Base-by-base conservation (phyloP, 2,329 filamentous ascomycete genomes). In the Endoconidiophora laricicola region DNA sequence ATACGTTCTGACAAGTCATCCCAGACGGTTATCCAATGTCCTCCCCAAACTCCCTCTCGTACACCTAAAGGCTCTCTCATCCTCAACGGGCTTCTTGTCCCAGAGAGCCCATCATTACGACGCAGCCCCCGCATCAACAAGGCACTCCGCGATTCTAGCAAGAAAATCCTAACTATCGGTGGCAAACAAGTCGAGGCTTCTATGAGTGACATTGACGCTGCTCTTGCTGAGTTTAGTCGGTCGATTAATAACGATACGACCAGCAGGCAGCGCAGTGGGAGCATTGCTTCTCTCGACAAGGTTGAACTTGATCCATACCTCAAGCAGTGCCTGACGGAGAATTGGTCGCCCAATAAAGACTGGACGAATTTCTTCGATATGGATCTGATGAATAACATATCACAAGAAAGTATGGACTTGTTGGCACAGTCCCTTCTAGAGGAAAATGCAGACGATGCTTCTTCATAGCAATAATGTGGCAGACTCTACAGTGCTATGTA, bases 41-140 rank as follows among this genome's bases (percentile, higher is more conserved):
- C 68, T 7, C 69, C 74, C 29, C 65, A 61, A 37, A 78, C 74
- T 1, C 74, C 74, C 0, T 69, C 66, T 10, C 64, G 65, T 55
- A 71, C 66, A 20, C 60, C 69, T 2, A 63, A 65, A 7, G 52
- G 56, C 3, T 48, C 48, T 4, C 62, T 63, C 14, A 49, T 48
- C n/a, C 29, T 33, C 7, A 48, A 55, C 24, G 40, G 55, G 7
- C 47, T 61, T 48, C 55, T 57, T 20, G 45, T 58, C 9, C 50
- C 57, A 3, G 59, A 60, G 43, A 66, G 64, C 51, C 58, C 59
- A n/a, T 57, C 60, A 43, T 60, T 63, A 50, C 63, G 69, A 52
- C 66, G 68, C 36, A 72, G 67, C 50, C 70, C 70, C 22, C 64
- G 67, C 29, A 59, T 56, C 38, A 56, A 53, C 40, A 54, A 45